Evolutionary conservation across 169 alveolate species (phyloP), one percentile per base, ranked within the genome.

Genomic region (Theileria orientalis): DNA sequence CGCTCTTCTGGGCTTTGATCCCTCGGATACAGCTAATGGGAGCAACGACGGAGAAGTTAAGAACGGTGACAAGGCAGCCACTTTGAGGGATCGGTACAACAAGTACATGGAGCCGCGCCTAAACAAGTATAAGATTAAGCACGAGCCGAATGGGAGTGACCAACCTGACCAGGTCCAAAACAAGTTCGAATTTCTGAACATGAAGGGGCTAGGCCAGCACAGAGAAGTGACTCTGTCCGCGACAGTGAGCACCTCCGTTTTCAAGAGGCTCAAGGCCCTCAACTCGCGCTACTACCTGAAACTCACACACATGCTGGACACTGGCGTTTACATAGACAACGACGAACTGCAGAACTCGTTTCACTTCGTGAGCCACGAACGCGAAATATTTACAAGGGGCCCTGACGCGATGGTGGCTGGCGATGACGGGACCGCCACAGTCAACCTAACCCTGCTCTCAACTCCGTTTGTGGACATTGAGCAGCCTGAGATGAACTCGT

Each of bases 381-480:
- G 52, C 60, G 69, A 73, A 9, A 16, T 49, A 14, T 19, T 35
- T 64, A 62, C 16, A 3, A 21, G 16, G 0, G 13, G 35, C 21
- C 69, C 78, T 1, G 16, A 6, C 8, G 49, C n/a, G 3, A n/a
- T 14, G 8, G 41, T 19, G 16, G 40, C 8, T 3, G 29, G 13
- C 7, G 80, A 60, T 19, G 27, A 23, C 33, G 52, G 33, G 16
- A 49, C 16, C 32, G 86, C 68, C 5, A 40, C 19, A 19, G 80
- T 74, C 23, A 11, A 11, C 25, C 27, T 76, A 30, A 35, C 19
- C 7, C 6, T 46, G 16, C 40, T 76, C 16, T 14, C 41, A 21
- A 76, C 86, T 1, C 87, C 83, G 19, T 79, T 61, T 62, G 51
- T 79, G 37, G 64, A 79, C 47, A 54, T 79, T 33, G 87, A 79